phyloP scores from a whole-genome alignment of 2,329 filamentous ascomycete genomes.

The Trichophyton simii region DNA sequence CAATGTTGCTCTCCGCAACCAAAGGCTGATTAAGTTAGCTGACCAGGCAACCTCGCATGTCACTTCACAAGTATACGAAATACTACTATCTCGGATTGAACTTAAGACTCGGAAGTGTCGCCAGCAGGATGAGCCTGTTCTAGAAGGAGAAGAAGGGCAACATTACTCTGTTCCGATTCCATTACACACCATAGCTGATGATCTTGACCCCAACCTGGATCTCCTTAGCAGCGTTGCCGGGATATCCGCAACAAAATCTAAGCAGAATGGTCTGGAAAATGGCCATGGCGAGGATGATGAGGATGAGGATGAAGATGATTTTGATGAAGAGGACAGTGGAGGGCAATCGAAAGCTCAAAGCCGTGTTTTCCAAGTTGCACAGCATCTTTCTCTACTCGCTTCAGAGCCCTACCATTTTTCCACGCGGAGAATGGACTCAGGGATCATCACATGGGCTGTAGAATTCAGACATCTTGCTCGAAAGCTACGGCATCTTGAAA shows the following conservation, averaged over 20 bases:
- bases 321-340: conserved; percentile 42
- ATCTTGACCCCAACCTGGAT: conserved; percentile 28
- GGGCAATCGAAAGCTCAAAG: conserved; percentile 23
- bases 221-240: conserved; percentile 27
- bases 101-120: conserved; percentile 56
- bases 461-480: conserved; percentile 64
- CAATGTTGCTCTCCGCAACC: conserved; percentile 67
- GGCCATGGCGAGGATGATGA: conserved; percentile 34
- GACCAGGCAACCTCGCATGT: conserved; percentile 57
- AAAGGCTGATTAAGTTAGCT: conserved; percentile 60
- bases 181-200: conserved; percentile 24
- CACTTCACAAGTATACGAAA: conserved; percentile 66
- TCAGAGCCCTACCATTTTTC: conserved; percentile 29
- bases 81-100: conserved; percentile 59
- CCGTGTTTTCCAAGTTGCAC: conserved; percentile 25
- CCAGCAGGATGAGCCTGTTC: conserved; percentile 25
- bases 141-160: conserved; percentile 32
- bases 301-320: conserved; percentile 24
- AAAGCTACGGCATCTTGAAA: conserved; percentile 59
- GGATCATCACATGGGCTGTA: conserved; percentile 65
- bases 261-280: conserved; percentile 14
- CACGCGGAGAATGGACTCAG: conserved; percentile 29
- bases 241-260: conserved; percentile 20
- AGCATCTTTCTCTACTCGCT: conserved; percentile 39
- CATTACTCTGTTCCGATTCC: conserved; percentile 27